These are phyloP conservation scores for Zygosaccharomyces rouxii DNA, from an alignment of 805 yeast genomes.

Conservation along the genomic window DNA sequence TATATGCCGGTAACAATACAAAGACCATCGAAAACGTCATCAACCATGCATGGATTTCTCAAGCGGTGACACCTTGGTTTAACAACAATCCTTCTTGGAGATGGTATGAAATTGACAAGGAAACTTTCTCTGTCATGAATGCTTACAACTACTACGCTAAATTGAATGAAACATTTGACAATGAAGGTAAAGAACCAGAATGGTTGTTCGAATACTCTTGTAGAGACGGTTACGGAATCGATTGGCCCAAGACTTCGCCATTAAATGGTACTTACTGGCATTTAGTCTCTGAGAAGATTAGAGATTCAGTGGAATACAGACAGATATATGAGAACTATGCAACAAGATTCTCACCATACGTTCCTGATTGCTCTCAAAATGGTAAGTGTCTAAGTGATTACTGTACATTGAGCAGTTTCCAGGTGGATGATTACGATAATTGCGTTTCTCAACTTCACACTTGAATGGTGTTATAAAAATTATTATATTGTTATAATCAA, in stretches of 20 bases:
- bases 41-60: conserved; percentile 60
- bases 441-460: conserved; percentile 23
- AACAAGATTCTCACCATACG: conserved; percentile 52
- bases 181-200: conserved; percentile 51
- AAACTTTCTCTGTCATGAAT: conserved; percentile 58
- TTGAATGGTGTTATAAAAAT: not conserved
- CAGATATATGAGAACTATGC: conserved; percentile 48
- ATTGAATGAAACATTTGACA: conserved; percentile 52
- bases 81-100: conserved; percentile 68
- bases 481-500: not conserved
- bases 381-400: conserved; percentile 37
- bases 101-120: conserved; percentile 61
- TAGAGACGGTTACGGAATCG: conserved; percentile 47
- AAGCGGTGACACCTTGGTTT: conserved; percentile 58
- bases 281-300: conserved; percentile 44
- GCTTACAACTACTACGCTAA: conserved; percentile 55
- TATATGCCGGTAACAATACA: conserved; percentile 45
- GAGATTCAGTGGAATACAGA: conserved; percentile 40
- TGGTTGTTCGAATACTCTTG: conserved; percentile 67
- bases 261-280: conserved; percentile 71
- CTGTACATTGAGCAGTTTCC: conserved; percentile 41
- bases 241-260: conserved; percentile 58
- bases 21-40: conserved; percentile 44
- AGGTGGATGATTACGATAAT: conserved; percentile 31
- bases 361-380: conserved; percentile 43